These are phyloP conservation scores for Tylopilus plumbeoviolaceoides DNA, from an alignment of 768 basidiomycete species.

Conservation along the genomic window DNA sequence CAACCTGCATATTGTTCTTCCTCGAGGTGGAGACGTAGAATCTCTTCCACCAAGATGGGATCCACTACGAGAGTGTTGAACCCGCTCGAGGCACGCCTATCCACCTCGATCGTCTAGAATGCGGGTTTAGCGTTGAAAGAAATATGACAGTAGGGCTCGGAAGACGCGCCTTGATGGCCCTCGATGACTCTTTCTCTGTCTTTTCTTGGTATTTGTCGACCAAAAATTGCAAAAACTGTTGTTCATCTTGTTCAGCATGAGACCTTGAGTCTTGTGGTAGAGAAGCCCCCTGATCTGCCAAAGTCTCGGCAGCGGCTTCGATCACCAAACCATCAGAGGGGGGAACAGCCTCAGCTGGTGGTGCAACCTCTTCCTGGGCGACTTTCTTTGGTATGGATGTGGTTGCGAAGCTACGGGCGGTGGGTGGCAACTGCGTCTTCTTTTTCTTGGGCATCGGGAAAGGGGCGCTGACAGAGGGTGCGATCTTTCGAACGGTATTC, in stretches of 20 bases:
- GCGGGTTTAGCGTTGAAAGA: neutral
- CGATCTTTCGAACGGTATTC: neutral
- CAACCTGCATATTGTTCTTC: conserved; percentile 32
- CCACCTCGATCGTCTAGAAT: conserved; percentile 66
- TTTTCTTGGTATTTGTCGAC: conserved; percentile 85
- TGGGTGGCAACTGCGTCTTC: conserved; percentile 74
- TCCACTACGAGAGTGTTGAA: conserved; percentile 65
- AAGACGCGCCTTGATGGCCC: conserved; percentile 59
- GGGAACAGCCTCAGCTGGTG: conserved; percentile 5
- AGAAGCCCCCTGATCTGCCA: conserved; percentile 3
- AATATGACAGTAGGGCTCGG: neutral
- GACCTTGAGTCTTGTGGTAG: conserved; percentile 19
- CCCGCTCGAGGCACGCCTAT: conserved; percentile 66
- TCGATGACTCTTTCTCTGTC: conserved; percentile 78
- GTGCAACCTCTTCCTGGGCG: conserved; percentile 28
- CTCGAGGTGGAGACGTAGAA: conserved; percentile 50
- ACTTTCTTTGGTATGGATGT: conserved; percentile 80
- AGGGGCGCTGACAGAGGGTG: neutral
- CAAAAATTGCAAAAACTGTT: conserved; percentile 60
- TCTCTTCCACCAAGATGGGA: conserved; percentile 48
- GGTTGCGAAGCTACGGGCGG: conserved; percentile 74
- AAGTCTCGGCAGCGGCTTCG: conserved; percentile 6
- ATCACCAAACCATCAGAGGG: conserved; percentile 3
- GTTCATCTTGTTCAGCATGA: conserved; percentile 41
- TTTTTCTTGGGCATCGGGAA: conserved; percentile 74